phyloP scores from a whole-genome alignment of 2,329 filamentous ascomycete species.

The Graphilbum sp. region DNA sequence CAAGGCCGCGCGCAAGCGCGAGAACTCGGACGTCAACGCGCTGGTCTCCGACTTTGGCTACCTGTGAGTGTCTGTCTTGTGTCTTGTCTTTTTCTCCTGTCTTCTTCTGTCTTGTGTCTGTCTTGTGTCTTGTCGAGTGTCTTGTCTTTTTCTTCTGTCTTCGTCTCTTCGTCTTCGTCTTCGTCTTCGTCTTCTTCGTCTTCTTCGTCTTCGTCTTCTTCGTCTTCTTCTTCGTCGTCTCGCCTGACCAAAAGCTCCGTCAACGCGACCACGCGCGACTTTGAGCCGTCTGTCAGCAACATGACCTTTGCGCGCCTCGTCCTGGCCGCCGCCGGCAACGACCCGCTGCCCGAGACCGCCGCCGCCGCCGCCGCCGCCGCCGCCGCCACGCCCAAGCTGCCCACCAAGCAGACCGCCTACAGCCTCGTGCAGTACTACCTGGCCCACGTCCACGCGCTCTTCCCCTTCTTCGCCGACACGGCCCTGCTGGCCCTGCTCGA shows the following conservation, averaged over 20 bases:
- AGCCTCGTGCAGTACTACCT: conserved; percentile 70
- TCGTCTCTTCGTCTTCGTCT: conserved; percentile 75
- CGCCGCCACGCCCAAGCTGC: conserved; percentile 40
- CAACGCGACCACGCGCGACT: conserved; percentile 87
- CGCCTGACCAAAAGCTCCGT: conserved; percentile 54
- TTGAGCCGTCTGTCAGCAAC: conserved; percentile 71
- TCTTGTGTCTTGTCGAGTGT: neutral
- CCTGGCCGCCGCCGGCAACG: conserved; percentile 63
- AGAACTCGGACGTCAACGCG: conserved; percentile 78
- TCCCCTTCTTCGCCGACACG: conserved; percentile 72
- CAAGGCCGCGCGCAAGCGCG: conserved; percentile 47
- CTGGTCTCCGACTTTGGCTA: conserved; percentile 89
- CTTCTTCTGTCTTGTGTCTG: no score
- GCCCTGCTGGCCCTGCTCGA: conserved; percentile 64
- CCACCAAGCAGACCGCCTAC: conserved; percentile 51
- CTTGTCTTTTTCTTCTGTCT: no score
- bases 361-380: conserved; percentile 32
- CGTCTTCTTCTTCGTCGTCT: neutral
- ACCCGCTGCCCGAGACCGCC: conserved; percentile 48
- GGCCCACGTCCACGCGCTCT: conserved; percentile 60
- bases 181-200: conserved; percentile 88
- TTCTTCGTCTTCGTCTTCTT: conserved; percentile 35
- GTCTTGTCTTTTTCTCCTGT: neutral
- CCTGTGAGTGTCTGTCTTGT: conserved; percentile 36
- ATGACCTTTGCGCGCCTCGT: conserved; percentile 89